Base-by-base conservation (phyloP, 768 basidiomycete species). In the Pleurotus ostreatus region DNA sequence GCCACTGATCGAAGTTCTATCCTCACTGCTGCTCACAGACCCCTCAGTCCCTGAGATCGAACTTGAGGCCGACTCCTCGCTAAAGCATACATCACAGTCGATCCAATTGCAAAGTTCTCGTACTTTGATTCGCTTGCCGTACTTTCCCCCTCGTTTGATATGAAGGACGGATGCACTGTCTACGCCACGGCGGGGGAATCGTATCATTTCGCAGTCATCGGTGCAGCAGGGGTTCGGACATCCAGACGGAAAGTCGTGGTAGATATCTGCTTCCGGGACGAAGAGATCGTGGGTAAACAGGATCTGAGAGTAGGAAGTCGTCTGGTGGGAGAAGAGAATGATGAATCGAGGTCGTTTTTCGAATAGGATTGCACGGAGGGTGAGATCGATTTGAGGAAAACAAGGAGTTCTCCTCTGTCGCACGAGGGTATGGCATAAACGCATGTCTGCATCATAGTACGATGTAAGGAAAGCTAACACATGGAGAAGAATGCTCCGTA, bases 71-170 rank as follows among this genome's bases (percentile, higher is more conserved):
- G 61, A 60, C 54, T 79, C 78, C 47, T 81, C 82, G 53, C 73
- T 71, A 63, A 89, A 89, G 57, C 75, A 76, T 34, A 83, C 74
- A 59, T 81, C 74, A 63, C 88, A 90, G 61, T 88, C 87, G 54
- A 89, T 85, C 88, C 88, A 90, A 62, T 90, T 90, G 69, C 88
- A 90, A 86, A 90, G 88, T 66, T 86, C 81, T 59, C 74, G 76
- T 30, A 75, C 64, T 60, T 77, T 80, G 9, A 85, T 69, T 49
- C 75, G 76, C 61, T 74, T 81, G 48, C 77, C 77, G 49, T 61
- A 75, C 60, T 71, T 76, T 54, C 76, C 75, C 48, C 82, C 80
- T n/a, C 80, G 76, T 61, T 81, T 83, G 63, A 88, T 76, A 41
- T 84, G 76, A 37, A 90, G 75, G 41, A 89, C 74, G 3, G 78